Conservation (phyloP, 306 rosid genomes). For the Rubus parviflorus region DNA sequence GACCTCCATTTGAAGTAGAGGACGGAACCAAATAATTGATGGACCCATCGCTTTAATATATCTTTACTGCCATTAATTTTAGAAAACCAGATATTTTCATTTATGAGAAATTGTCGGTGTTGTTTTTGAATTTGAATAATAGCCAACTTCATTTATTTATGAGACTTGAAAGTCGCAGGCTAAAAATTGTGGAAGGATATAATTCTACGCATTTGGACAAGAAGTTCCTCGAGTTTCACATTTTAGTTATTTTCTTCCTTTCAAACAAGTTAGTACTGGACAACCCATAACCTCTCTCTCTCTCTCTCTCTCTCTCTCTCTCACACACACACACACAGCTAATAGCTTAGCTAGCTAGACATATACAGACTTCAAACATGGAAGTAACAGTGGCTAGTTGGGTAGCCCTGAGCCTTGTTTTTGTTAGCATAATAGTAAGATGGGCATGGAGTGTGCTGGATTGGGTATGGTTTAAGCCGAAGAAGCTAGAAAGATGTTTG, state of each 20-base stretch:
- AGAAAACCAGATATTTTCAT: too few relatives aligned
- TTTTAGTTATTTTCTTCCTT: too few relatives aligned
- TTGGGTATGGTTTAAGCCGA: constrained; percentile 63
- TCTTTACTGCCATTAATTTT: too few relatives aligned
- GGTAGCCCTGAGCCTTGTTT: background rate
- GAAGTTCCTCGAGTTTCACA: too few relatives aligned
- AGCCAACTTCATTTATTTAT: background rate
- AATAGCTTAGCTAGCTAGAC: background rate
- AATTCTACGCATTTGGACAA: too few relatives aligned
- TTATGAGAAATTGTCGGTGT: background rate
- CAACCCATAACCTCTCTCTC: background rate
- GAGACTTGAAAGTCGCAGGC: background rate
- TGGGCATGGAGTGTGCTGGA: constrained; percentile 43
- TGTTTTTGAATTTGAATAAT: too few relatives aligned
- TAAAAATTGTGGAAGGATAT: too few relatives aligned
- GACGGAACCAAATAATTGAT: too few relatives aligned
- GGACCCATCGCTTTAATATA: too few relatives aligned
- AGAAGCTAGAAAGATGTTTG: constrained; percentile 40
- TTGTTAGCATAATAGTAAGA: background rate
- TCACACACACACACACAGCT: too few relatives aligned
- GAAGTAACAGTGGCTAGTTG: background rate
- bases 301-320: background rate
- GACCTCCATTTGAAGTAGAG: too few relatives aligned
- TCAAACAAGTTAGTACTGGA: too few relatives aligned
- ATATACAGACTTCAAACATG: background rate